These are phyloP conservation scores for Xylaria sp. DNA, from an alignment of 2,329 filamentous ascomycete species.

Conservation along the genomic window DNA sequence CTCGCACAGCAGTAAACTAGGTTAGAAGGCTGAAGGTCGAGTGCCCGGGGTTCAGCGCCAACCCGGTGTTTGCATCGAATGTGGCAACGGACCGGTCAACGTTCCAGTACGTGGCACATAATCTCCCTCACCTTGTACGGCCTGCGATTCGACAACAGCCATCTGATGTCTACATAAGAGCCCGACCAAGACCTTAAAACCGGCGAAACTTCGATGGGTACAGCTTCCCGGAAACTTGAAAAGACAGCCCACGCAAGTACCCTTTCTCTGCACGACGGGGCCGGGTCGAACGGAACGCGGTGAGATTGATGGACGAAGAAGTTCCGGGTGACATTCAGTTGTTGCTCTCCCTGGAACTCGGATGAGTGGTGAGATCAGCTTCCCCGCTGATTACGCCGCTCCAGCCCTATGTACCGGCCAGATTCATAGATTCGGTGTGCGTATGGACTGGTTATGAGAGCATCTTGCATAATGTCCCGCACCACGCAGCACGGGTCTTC, in stretches of 20 bases:
- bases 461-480: constrained; percentile 26
- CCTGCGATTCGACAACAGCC: constrained; percentile 6
- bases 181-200: neutral
- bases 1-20: constrained; percentile 22
- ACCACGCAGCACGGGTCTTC: constrained; percentile 19
- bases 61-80: constrained; percentile 8
- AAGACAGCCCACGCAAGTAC: neutral
- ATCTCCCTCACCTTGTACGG: constrained; percentile 19
- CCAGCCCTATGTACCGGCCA: constrained; percentile 1
- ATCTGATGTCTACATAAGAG: constrained; percentile 1
- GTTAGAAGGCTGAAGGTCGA: constrained; percentile 12
- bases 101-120: constrained; percentile 12
- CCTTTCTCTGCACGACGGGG: neutral
- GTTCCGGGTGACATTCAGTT: neutral
- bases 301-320: neutral
- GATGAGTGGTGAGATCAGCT: neutral
- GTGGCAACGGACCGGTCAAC: constrained; percentile 16
- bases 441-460: constrained; percentile 20
- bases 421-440: constrained; percentile 12
- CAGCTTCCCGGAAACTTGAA: neutral
- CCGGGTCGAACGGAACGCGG: neutral
- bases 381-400: neutral
- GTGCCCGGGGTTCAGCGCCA: constrained; percentile 17
- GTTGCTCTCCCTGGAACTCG: neutral
- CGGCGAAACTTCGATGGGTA: neutral